Evolutionary conservation across 306 rosid species (phyloP).

Genomic region (Castanopsis chinensis): DNA sequence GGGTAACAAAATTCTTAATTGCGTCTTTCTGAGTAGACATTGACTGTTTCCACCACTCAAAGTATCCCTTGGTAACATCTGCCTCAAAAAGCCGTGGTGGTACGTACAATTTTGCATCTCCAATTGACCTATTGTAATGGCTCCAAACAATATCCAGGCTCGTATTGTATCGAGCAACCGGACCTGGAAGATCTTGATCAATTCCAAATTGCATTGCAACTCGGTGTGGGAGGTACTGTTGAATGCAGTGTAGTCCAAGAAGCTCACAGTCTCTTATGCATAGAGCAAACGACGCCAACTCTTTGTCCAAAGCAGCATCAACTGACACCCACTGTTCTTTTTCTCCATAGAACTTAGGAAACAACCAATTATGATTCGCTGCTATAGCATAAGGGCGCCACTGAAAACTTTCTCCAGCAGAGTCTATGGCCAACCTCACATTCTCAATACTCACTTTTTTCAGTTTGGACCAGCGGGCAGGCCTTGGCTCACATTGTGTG

Average conservation of each 20-base stretch:
- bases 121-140: not conserved
- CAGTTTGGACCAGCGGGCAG: slow-evolving; percentile 20
- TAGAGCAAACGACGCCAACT: slow-evolving; percentile 25
- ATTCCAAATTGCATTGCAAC: slow-evolving; percentile 68
- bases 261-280: slow-evolving; percentile 39
- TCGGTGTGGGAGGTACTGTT: slow-evolving; percentile 44
- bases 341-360: slow-evolving; percentile 3
- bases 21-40: not conserved
- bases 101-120: not conserved
- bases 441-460: not conserved
- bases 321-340: slow-evolving; percentile 9
- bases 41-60: slow-evolving; percentile 2
- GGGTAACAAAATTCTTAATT: not conserved
- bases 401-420: slow-evolving; percentile 20
- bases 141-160: not conserved
- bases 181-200: slow-evolving; percentile 56
- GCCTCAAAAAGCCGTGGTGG: slow-evolving; percentile 23
- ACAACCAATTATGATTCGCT: slow-evolving; percentile 7
- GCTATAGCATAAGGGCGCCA: slow-evolving; percentile 45
- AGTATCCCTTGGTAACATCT: slow-evolving; percentile 19
- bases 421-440: slow-evolving; percentile 11
- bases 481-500: slow-evolving; percentile 8
- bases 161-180: not conserved
- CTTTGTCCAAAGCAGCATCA: slow-evolving; percentile 5
- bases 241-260: slow-evolving; percentile 32